A percentile compares a stretch with the other conserved stretches of the same genome.
These are phyloP conservation scores for Lactarius pseudohatsudake DNA, from an alignment of 768 basidiomycete genomes.

Conservation along the genomic window DNA sequence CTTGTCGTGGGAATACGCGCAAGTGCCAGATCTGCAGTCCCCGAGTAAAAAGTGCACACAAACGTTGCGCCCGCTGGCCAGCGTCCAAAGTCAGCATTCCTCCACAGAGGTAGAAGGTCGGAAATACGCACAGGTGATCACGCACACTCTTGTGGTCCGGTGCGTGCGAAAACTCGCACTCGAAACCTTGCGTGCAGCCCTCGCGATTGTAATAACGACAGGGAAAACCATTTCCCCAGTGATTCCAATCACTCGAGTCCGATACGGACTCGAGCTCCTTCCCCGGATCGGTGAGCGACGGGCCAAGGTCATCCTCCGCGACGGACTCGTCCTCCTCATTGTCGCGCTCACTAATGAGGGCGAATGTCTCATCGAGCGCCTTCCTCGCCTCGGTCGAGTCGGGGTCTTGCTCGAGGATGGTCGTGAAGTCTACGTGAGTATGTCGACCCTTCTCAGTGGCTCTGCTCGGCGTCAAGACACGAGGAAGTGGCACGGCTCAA, in stretches of 20 bases:
- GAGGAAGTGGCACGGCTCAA: too few relatives aligned
- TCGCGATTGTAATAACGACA: constrained; percentile 59
- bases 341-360: too few relatives aligned
- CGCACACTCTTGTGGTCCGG: constrained; percentile 56
- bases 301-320: constrained; percentile 20
- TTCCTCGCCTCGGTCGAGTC: too few relatives aligned
- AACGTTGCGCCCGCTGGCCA: constrained; percentile 52
- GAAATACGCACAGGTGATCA: constrained; percentile 49
- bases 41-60: constrained; percentile 44
- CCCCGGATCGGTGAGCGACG: constrained; percentile 33
- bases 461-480: too few relatives aligned
- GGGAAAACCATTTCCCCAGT: constrained; percentile 50
- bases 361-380: too few relatives aligned
- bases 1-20: constrained; percentile 50
- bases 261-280: constrained; percentile 45
- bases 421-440: too few relatives aligned
- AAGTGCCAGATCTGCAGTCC: constrained; percentile 43
- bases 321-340: constrained; percentile 25
- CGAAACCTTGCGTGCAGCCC: constrained; percentile 44
- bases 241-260: constrained; percentile 55
- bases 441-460: too few relatives aligned
- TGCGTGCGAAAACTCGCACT: constrained; percentile 52
- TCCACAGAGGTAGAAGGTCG: background rate
- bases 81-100: background rate
- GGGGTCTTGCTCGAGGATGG: too few relatives aligned